A percentile compares a stretch with the other conserved stretches of the same genome.
phyloP scores from a whole-genome alignment of 441 rosid genomes.

The Geranium incanum region DNA sequence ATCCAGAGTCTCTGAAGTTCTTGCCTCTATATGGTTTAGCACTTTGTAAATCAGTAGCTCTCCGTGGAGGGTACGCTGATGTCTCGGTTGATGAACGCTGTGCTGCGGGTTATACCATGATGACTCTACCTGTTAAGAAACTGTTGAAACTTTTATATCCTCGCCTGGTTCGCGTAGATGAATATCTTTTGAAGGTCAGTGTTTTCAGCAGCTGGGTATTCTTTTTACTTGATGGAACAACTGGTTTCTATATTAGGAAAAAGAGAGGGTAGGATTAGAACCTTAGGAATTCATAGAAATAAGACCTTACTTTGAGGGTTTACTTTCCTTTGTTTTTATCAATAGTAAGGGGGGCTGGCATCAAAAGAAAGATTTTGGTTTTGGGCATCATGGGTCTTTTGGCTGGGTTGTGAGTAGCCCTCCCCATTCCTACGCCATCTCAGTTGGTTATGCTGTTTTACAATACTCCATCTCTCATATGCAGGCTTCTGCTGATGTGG shows the following conservation, averaged over 20 bases:
- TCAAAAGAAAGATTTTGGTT: background rate
- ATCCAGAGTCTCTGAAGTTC: conserved; percentile 77
- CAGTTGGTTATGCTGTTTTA: background rate
- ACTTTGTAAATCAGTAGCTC: conserved; percentile 67
- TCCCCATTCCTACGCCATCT: background rate
- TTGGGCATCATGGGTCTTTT: background rate
- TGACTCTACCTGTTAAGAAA: conserved; percentile 82
- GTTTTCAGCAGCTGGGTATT: conserved; percentile 4
- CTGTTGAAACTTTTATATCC: conserved; percentile 84
- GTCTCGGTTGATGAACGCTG: conserved; percentile 80
- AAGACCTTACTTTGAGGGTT: too few species aligned
- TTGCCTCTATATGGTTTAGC: conserved; percentile 80
- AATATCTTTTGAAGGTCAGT: conserved; percentile 61
- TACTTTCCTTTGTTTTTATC: too few species aligned
- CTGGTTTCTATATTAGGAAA: too few species aligned
- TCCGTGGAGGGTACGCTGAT: conserved; percentile 86
- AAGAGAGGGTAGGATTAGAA: too few species aligned
- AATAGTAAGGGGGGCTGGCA: too few species aligned
- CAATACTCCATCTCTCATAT: conserved; percentile 22
- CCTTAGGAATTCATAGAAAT: too few species aligned
- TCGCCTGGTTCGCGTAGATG: conserved; percentile 70
- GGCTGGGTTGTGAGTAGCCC: background rate
- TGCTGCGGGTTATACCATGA: conserved; percentile 81
- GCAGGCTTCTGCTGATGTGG: conserved; percentile 50
- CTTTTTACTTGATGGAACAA: too few species aligned